phyloP scores from a whole-genome alignment of 1,284 basidiomycete genomes.

The Ustanciosporium gigantosporum region DNA sequence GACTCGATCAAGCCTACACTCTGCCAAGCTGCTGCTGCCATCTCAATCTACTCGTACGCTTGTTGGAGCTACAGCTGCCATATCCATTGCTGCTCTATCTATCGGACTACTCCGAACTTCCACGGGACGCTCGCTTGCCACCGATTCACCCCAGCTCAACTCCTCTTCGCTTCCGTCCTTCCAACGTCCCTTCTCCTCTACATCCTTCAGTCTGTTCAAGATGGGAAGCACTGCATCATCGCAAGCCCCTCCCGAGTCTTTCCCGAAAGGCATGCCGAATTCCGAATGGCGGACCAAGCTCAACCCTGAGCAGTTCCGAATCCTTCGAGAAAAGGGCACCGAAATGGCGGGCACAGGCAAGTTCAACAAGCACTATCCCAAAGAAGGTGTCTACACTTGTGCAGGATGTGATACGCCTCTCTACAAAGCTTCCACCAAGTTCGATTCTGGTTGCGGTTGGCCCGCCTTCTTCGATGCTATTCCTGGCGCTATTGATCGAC shows the following conservation, averaged over 20 bases:
- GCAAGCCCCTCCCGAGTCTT: conserved; percentile 26
- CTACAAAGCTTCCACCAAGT: conserved; percentile 78
- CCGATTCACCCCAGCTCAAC: not conserved
- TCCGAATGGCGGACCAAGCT: conserved; percentile 84
- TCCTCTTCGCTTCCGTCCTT: no score
- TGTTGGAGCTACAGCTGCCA: not conserved
- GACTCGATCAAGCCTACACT: not conserved
- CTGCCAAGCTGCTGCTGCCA: not conserved
- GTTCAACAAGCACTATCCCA: conserved; percentile 71
- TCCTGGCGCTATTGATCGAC: conserved; percentile 79
- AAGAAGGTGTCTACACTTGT: conserved; percentile 71
- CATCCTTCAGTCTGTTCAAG: conserved; percentile 4
- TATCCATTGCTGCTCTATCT: not conserved
- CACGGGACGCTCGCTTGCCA: not conserved
- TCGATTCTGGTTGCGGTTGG: conserved; percentile 92
- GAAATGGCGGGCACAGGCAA: conserved; percentile 76
- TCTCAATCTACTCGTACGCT: not conserved
- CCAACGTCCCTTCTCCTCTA: conserved; percentile 9
- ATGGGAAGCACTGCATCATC: conserved; percentile 34
- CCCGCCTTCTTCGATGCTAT: conserved; percentile 95
- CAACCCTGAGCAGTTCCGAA: conserved; percentile 82
- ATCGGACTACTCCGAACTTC: not conserved
- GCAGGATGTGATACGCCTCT: conserved; percentile 61
- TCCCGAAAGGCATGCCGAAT: conserved; percentile 68
- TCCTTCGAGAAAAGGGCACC: conserved; percentile 84